Conservation (phyloP, 495 filamentous ascomycete species). For the Aspergillus haitiensis region DNA sequence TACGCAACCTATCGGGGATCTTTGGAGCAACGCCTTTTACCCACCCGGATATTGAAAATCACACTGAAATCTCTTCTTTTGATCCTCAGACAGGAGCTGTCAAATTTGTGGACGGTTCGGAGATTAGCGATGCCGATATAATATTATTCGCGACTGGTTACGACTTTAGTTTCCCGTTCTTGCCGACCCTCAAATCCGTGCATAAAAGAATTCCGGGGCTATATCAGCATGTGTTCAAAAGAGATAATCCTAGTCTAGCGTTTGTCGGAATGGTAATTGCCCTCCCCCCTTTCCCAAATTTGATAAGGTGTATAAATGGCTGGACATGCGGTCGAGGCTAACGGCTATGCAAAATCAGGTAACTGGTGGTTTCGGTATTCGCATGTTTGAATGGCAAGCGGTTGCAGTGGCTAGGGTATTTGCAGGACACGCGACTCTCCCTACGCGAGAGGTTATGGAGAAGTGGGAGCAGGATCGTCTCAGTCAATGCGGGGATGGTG, state of each 20-base stretch:
- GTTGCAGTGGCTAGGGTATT: slow-evolving; percentile 56
- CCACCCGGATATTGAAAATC: slow-evolving; percentile 47
- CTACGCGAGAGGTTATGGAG: slow-evolving; percentile 40
- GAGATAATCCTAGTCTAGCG: slow-evolving; percentile 37
- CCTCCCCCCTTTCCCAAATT: not conserved
- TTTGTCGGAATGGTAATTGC: slow-evolving; percentile 47
- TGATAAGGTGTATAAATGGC: not conserved
- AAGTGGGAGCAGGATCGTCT: slow-evolving; percentile 56
- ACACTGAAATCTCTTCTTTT: slow-evolving; percentile 44
- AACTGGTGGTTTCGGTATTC: slow-evolving; percentile 58
- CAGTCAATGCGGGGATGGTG: slow-evolving; percentile 48
- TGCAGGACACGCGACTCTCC: slow-evolving; percentile 51
- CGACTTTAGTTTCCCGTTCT: slow-evolving; percentile 55
- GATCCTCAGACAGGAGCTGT: slow-evolving; percentile 39
- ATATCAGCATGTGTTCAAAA: slow-evolving; percentile 57
- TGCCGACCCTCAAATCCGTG: slow-evolving; percentile 47
- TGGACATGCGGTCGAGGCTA: slow-evolving; percentile 19
- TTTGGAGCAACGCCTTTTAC: slow-evolving; percentile 49
- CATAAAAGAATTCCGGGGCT: slow-evolving; percentile 57
- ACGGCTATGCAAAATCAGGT: slow-evolving; percentile 39
- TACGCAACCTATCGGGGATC: too few relatives aligned
- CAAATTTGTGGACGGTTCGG: slow-evolving; percentile 51
- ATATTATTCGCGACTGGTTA: slow-evolving; percentile 62
- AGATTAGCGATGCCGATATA: slow-evolving; percentile 50
- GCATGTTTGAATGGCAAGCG: slow-evolving; percentile 62